These are phyloP conservation scores for Leucocoprinus sp. DNA, from an alignment of 768 basidiomycete species.

Conservation along the genomic window DNA sequence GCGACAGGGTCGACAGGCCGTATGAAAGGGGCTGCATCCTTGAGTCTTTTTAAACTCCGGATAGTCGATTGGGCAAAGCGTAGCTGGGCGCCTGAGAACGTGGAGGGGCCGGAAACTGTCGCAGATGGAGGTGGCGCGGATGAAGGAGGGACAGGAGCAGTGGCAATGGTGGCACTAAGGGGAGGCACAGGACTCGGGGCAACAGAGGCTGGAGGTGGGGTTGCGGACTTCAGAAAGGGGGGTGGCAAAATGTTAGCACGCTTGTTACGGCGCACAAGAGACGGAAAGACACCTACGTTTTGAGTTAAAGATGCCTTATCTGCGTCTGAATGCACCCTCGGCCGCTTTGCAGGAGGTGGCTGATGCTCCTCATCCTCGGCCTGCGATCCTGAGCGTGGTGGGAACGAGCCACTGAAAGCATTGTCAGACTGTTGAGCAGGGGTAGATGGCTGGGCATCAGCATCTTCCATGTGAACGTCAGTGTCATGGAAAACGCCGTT, in stretches of 20 bases:
- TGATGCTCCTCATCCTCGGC: conserved; percentile 48
- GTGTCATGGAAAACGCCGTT: conserved; percentile 26
- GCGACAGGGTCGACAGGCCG: conserved; percentile 84
- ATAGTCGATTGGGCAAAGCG: conserved; percentile 74
- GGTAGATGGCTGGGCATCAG: conserved; percentile 31
- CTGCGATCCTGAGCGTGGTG: conserved; percentile 24
- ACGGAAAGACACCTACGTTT: conserved; percentile 33
- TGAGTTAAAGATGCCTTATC: conserved; percentile 67
- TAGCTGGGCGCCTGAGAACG: conserved; percentile 61
- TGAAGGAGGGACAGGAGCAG: conserved; percentile 14
- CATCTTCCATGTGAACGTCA: conserved; percentile 37
- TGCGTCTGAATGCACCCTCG: conserved; percentile 67
- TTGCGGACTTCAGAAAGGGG: conserved; percentile 55
- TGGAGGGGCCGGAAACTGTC: conserved; percentile 22
- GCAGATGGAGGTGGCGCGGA: conserved; percentile 16
- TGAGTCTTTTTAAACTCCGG: conserved; percentile 77
- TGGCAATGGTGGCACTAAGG: conserved; percentile 8
- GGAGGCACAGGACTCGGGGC: conserved; percentile 30
- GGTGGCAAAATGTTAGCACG: conserved; percentile 40
- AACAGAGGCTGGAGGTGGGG: conserved; percentile 62
- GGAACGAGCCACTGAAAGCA: conserved; percentile 27
- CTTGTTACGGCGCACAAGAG: conserved; percentile 42
- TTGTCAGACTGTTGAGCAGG: conserved; percentile 32
- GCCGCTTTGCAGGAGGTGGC: conserved; percentile 79
- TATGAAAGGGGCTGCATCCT: conserved; percentile 76